These are phyloP conservation scores for Exophiala aquamarina DNA, from an alignment of 2,329 filamentous ascomycete genomes.

Conservation along the genomic window DNA sequence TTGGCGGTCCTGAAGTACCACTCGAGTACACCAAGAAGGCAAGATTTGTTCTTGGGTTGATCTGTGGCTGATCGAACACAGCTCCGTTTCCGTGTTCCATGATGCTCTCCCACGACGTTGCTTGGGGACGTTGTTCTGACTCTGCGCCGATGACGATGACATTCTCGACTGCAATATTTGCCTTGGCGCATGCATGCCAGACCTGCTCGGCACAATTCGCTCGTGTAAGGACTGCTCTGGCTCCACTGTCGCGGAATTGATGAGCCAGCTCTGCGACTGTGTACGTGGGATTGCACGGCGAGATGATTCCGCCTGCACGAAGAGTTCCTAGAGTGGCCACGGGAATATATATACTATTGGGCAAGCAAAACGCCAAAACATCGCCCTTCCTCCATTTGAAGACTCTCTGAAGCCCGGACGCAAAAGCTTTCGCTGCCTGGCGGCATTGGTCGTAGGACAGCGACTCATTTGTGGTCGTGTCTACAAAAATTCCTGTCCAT, in stretches of 20 bases:
- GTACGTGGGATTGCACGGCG: slow-evolving; percentile 83
- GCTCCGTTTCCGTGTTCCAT: slow-evolving; percentile 55
- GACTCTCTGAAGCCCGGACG: slow-evolving; percentile 68
- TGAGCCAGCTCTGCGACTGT: slow-evolving; percentile 78
- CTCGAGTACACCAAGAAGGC: slow-evolving; percentile 85
- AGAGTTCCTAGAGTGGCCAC: slow-evolving; percentile 72
- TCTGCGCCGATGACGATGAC: slow-evolving; percentile 77
- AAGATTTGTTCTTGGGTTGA: slow-evolving; percentile 69
- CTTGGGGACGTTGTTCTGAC: slow-evolving; percentile 53
- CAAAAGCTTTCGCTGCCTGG: no score
- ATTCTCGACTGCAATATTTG: slow-evolving; percentile 67
- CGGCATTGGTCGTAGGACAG: no score
- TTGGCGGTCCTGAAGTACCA: slow-evolving; percentile 86
- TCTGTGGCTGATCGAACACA: slow-evolving; percentile 52
- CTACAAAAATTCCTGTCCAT: no score
- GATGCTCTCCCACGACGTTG: slow-evolving; percentile 59
- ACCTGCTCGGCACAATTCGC: slow-evolving; percentile 64
- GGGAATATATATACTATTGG: slow-evolving; percentile 80
- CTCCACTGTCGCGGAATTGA: slow-evolving; percentile 75
- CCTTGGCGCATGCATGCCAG: slow-evolving; percentile 65
- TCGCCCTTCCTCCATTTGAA: slow-evolving; percentile 74
- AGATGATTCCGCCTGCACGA: slow-evolving; percentile 79
- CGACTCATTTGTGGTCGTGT: no score
- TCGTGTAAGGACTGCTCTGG: slow-evolving; percentile 75
- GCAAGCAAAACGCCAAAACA: slow-evolving; percentile 76